Percentiles rank a stretch among this genome's conserved stretches.
These are phyloP conservation scores for Avicennia marina DNA, from an alignment of 257 asterid genomes.

Conservation along the genomic window DNA sequence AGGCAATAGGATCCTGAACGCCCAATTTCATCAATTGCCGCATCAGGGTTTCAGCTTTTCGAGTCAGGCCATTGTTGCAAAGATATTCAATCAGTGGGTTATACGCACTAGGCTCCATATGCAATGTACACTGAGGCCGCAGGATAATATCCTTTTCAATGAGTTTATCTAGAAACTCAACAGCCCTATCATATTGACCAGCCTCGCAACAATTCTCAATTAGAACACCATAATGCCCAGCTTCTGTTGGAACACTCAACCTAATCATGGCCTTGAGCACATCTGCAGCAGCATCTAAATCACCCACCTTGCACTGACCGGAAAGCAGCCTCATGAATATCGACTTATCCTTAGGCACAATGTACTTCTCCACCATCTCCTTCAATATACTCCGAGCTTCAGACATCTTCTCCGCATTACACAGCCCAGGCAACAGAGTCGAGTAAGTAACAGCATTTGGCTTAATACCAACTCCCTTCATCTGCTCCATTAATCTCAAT, in stretches of 20 bases:
- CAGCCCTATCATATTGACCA: conserved; percentile 61
- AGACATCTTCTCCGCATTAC: conserved; percentile 72
- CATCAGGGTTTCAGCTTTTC: conserved; percentile 70
- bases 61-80: conserved; percentile 69
- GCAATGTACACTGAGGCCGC: conserved; percentile 54
- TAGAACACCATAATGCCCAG: conserved; percentile 87
- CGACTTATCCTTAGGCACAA: conserved; percentile 57
- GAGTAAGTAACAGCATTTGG: conserved; percentile 78
- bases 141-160: conserved; percentile 72
- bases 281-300: conserved; percentile 71
- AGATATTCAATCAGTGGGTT: conserved; percentile 72
- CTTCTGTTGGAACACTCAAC: conserved; percentile 78
- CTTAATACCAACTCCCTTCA: conserved; percentile 66
- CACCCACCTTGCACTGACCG: conserved; percentile 72
- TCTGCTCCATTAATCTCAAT: conserved; percentile 69
- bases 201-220: conserved; percentile 80
- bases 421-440: conserved; percentile 75
- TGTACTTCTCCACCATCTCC: conserved; percentile 72
- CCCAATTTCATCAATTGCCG: conserved; percentile 96
- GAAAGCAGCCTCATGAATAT: conserved; percentile 55
- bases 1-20: conserved; percentile 65
- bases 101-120: conserved; percentile 75
- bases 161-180: conserved; percentile 66
- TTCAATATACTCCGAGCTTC: conserved; percentile 57
- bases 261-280: conserved; percentile 80